Conservation (phyloP, 2,329 filamentous ascomycete genomes). For the Penicillium rolfsii region DNA sequence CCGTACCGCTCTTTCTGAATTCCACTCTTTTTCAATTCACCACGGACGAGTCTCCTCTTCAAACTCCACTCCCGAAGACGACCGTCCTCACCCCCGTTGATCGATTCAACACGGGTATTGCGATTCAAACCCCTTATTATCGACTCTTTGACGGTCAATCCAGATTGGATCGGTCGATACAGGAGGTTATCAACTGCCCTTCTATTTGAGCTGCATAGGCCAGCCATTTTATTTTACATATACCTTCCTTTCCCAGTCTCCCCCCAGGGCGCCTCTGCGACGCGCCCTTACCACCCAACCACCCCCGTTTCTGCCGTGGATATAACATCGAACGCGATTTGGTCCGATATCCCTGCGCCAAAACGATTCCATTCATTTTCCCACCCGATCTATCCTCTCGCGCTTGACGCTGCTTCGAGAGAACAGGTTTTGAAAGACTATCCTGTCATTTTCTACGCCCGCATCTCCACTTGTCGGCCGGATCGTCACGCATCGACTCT, state of each 20-base stretch:
- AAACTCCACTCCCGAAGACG: slow-evolving; percentile 15
- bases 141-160: slow-evolving; percentile 12
- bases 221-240: slow-evolving; percentile 37
- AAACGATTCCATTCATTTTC: slow-evolving; percentile 36
- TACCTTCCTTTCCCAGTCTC: slow-evolving; percentile 20
- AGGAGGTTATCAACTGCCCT: slow-evolving; percentile 22
- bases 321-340: slow-evolving; percentile 22
- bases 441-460: slow-evolving; percentile 22
- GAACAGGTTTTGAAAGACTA: slow-evolving; percentile 23
- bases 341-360: slow-evolving; percentile 25
- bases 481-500: slow-evolving; percentile 36
- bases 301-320: slow-evolving; percentile 32
- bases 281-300: slow-evolving; percentile 37
- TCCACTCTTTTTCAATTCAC: slow-evolving; percentile 41
- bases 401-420: slow-evolving; percentile 45
- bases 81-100: slow-evolving; percentile 28
- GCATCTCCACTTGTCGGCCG: slow-evolving; percentile 36
- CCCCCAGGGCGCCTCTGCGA: slow-evolving; percentile 40
- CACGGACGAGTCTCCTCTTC: slow-evolving; percentile 29
- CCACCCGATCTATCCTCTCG: slow-evolving; percentile 31
- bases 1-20: slow-evolving; percentile 42
- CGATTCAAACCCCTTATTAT: slow-evolving; percentile 15
- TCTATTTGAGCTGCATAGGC: slow-evolving; percentile 42
- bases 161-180: slow-evolving; percentile 17
- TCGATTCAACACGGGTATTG: slow-evolving; percentile 31